phyloP scores from a whole-genome alignment of 495 filamentous ascomycete genomes.

The Clavariopsis aquatica region DNA sequence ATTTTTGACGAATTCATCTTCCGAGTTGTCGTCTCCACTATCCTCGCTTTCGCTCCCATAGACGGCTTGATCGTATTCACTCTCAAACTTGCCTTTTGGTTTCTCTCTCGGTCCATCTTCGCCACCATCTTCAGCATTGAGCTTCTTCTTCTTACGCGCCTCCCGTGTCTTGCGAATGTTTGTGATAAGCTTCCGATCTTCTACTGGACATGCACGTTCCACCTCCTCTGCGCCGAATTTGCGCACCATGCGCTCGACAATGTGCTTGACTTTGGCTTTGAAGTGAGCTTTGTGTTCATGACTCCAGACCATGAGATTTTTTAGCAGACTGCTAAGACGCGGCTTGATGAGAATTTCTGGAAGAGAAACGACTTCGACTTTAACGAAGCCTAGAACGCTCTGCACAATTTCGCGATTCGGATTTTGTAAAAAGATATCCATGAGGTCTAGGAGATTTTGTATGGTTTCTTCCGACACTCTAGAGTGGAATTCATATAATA shows the following conservation, averaged over 20 bases:
- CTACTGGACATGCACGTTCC: slow-evolving; percentile 74
- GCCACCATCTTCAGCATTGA: slow-evolving; percentile 43
- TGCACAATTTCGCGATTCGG: slow-evolving; percentile 96
- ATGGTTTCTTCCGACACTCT: slow-evolving; percentile 61
- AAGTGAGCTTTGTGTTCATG: slow-evolving; percentile 97
- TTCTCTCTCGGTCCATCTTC: slow-evolving; percentile 22
- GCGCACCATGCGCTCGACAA: slow-evolving; percentile 87
- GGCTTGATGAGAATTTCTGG: slow-evolving; percentile 73
- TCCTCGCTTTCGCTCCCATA: slow-evolving; percentile 71
- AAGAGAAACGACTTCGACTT: slow-evolving; percentile 86
- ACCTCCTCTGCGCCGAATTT: slow-evolving; percentile 81
- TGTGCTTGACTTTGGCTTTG: slow-evolving; percentile 94
- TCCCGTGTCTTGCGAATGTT: slow-evolving; percentile 95
- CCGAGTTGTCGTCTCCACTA: slow-evolving; percentile 59
- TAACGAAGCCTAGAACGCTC: slow-evolving; percentile 90
- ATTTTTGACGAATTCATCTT: slow-evolving; percentile 48
- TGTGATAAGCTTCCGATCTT: slow-evolving; percentile 81
- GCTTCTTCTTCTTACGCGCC: slow-evolving; percentile 80
- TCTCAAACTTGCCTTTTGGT: slow-evolving; percentile 67
- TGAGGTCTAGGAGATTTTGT: slow-evolving; percentile 80
- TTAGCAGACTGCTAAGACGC: slow-evolving; percentile 70
- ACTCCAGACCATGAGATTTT: slow-evolving; percentile 91
- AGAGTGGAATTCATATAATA: slow-evolving; percentile 82
- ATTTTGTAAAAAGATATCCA: slow-evolving; percentile 90
- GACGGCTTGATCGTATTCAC: slow-evolving; percentile 91